phyloP scores from a whole-genome alignment of 805 yeast species.

The Limtongia smithiae region DNA sequence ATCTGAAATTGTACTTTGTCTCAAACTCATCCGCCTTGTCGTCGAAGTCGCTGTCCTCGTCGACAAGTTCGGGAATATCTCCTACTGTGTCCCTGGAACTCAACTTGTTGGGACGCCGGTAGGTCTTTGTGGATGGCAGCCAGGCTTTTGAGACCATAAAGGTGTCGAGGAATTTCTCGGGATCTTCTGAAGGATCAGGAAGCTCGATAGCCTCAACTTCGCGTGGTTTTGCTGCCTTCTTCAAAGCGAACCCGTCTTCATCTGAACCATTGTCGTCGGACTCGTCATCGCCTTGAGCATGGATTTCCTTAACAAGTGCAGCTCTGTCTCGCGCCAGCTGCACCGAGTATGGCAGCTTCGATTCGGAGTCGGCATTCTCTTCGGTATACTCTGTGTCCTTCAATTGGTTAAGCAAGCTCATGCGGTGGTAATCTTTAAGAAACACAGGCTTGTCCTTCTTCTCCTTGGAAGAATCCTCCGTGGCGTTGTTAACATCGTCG shows the following conservation, averaged over 20 bases:
- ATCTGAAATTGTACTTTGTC: slow-evolving; percentile 89
- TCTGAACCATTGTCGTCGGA: slow-evolving; percentile 45
- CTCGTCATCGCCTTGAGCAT: slow-evolving; percentile 48
- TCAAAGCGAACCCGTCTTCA: slow-evolving; percentile 51
- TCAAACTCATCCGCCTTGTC: slow-evolving; percentile 89
- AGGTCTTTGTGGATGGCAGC: slow-evolving; percentile 49
- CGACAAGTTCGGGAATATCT: slow-evolving; percentile 37
- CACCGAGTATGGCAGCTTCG: slow-evolving; percentile 60
- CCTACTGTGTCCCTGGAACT: not conserved
- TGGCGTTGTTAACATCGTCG: slow-evolving; percentile 59
- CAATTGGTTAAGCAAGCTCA: slow-evolving; percentile 65
- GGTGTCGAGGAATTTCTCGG: slow-evolving; percentile 66
- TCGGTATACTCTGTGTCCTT: slow-evolving; percentile 51
- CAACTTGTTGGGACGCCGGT: not conserved
- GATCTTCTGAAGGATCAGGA: slow-evolving; percentile 66
- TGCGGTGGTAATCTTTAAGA: slow-evolving; percentile 88
- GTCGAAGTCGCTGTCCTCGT: slow-evolving; percentile 76
- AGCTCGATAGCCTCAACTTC: slow-evolving; percentile 41
- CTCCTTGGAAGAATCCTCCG: slow-evolving; percentile 37
- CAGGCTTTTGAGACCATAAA: slow-evolving; percentile 79
- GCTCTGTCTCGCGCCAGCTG: slow-evolving; percentile 72
- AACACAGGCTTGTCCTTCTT: slow-evolving; percentile 69
- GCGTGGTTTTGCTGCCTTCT: slow-evolving; percentile 50
- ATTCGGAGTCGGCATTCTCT: slow-evolving; percentile 37
- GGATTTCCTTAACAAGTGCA: slow-evolving; percentile 72